Percentiles rank a stretch among this genome's conserved stretches.
These are phyloP conservation scores for Graphilbum sp. DNA, from an alignment of 2,329 filamentous ascomycete genomes.

Conservation along the genomic window DNA sequence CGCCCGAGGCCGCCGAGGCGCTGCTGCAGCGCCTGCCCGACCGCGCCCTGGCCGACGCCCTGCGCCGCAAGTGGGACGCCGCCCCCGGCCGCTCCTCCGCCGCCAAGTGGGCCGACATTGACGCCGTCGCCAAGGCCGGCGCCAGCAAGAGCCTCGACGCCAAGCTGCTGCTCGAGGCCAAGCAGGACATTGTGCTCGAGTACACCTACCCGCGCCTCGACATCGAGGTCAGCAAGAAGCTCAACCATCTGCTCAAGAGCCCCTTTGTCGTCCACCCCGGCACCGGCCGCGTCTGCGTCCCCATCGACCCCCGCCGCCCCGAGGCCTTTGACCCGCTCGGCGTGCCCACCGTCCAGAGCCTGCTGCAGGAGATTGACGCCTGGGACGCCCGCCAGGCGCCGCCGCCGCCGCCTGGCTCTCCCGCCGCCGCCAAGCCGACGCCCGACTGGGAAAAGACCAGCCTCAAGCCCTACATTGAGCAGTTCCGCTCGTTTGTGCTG, in stretches of 20 bases:
- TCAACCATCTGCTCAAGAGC: conserved; percentile 94
- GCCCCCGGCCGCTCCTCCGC: conserved; percentile 55
- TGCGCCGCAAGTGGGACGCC: conserved; percentile 83
- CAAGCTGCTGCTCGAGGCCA: conserved; percentile 64
- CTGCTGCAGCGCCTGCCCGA: conserved; percentile 79
- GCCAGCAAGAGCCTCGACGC: conserved; percentile 56
- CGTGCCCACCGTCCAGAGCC: conserved; percentile 76
- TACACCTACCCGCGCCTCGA: conserved; percentile 97
- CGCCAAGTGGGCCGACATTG: conserved; percentile 90
- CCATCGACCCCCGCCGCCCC: conserved; percentile 60
- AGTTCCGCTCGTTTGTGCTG: conserved; percentile 69
- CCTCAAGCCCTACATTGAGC: conserved; percentile 80
- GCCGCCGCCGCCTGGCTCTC: conserved; percentile 19
- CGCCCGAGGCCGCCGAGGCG: conserved; percentile 52
- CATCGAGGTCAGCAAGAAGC: conserved; percentile 92
- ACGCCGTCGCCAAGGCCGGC: conserved; percentile 63
- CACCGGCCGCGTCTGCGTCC: conserved; percentile 87
- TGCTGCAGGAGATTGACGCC: conserved; percentile 73
- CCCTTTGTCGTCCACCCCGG: conserved; percentile 94
- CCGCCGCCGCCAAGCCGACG: conserved; percentile 20
- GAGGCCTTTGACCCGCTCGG: conserved; percentile 73
- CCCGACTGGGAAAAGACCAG: conserved; percentile 97
- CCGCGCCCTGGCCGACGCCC: conserved; percentile 54
- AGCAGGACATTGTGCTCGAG: conserved; percentile 90
- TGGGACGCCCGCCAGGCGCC: conserved; percentile 32